phyloP scores from a whole-genome alignment of 768 basidiomycete species.

The Dacryopinax spathularia region DNA sequence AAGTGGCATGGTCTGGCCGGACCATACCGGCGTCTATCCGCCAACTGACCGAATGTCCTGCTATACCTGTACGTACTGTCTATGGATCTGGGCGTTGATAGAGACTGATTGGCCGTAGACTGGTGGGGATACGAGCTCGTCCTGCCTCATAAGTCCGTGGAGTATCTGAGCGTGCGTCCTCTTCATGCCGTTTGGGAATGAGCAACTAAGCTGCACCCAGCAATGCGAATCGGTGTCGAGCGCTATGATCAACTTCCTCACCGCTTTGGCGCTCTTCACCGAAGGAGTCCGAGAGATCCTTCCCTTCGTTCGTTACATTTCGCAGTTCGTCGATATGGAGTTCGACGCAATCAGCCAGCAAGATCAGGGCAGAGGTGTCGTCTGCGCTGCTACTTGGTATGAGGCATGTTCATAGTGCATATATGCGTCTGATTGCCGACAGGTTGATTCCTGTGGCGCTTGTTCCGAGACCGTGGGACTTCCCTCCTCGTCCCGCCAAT shows the following conservation, averaged over 20 bases:
- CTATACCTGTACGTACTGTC: constrained; percentile 48
- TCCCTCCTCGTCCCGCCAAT: constrained; percentile 5
- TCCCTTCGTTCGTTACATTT: constrained; percentile 71
- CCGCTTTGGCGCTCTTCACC: constrained; percentile 52
- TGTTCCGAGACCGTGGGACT: constrained; percentile 14
- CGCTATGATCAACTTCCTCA: constrained; percentile 57
- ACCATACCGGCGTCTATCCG: constrained; percentile 53
- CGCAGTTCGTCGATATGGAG: constrained; percentile 65
- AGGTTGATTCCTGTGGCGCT: constrained; percentile 5
- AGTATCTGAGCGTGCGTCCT: constrained; percentile 39
- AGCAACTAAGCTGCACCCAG: constrained; percentile 22
- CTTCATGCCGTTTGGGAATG: not conserved
- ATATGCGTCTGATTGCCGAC: not conserved
- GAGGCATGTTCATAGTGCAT: constrained; percentile 9
- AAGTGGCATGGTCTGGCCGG: constrained; percentile 46
- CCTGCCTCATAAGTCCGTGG: constrained; percentile 56
- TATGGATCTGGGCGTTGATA: not conserved
- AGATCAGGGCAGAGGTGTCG: constrained; percentile 60
- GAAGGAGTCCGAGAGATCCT: constrained; percentile 70
- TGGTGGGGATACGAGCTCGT: constrained; percentile 84
- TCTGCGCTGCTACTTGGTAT: constrained; percentile 81
- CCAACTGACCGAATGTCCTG: constrained; percentile 66
- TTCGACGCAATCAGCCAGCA: constrained; percentile 48
- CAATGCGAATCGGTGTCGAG: constrained; percentile 45
- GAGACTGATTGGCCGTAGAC: constrained; percentile 31